Evolutionary conservation across 768 basidiomycete species (phyloP), one percentile per base, ranked within the genome.

Genomic region (Leccinellum luteum): DNA sequence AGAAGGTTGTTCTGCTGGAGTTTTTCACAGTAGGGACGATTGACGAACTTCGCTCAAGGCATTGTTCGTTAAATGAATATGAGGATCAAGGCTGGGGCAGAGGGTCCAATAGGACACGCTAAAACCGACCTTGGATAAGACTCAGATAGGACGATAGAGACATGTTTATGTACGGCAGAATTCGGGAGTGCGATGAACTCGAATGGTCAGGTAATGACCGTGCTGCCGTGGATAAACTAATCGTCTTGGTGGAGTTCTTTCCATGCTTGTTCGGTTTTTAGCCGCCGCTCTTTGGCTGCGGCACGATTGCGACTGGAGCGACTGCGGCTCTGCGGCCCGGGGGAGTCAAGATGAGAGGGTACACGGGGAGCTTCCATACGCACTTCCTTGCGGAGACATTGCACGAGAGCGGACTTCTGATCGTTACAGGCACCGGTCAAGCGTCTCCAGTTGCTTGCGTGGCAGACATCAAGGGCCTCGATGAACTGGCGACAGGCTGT

Each of bases 401-500:
- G 74, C 65, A 88, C 89, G 63, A 92, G 75, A 47, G 83, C 80
- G 55, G 83, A 75, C 73, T 92, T 92, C 52, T 80, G 77, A 56
- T 66, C 74, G 65, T 92, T 92, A 69, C 90, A 92, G 17, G 78
- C 81, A 21, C 89, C 90, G 1, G 84, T 81, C 59, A 87, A 79
- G 60, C 83, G 82, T 25, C 79, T 78, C 86, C 86, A 89, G 55
- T 69, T 76, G 64, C 76, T 81, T 19, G 75, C 68, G 66, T 92
- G 90, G 66, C 90, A 92, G 48, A 79, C 74, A 51, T 90, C 81
- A 25, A 92, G 83, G 2, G 90, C 90, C 61, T 90, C 75, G 54
- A 92, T 89, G 66, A 92, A 86, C 17, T 90, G 88, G 66, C 77
- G 81, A 77, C 90, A 92, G 35, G 77, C 90, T 91, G 48, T 55